Evolutionary conservation across 805 yeast species (phyloP).

Genomic region (Kazachstania kunashirensis): DNA sequence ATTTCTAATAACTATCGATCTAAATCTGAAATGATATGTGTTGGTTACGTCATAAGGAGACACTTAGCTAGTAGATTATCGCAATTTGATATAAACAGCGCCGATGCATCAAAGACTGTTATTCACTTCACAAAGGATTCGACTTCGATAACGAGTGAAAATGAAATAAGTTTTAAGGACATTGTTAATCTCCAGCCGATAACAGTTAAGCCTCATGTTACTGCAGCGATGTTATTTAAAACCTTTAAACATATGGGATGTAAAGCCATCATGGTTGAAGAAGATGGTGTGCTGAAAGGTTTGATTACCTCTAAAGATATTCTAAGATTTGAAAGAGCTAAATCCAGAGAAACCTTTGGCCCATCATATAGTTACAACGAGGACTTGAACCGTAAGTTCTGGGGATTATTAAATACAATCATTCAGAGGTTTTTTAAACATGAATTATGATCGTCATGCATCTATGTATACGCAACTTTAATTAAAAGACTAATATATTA

Average conservation of each 20-base stretch:
- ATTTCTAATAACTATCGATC: conserved; percentile 34
- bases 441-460: too few relatives aligned
- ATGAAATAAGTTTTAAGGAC: conserved; percentile 13
- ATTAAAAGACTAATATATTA: too few relatives aligned
- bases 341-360: conserved; percentile 24
- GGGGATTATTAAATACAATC: conserved; percentile 15
- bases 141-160: neutral
- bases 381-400: conserved; percentile 16
- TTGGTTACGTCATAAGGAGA: conserved; percentile 25
- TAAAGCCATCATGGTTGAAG: conserved; percentile 55
- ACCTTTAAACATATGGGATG: conserved; percentile 78
- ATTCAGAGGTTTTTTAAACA: conserved; percentile 8
- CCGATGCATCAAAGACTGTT: conserved; percentile 23
- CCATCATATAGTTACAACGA: conserved; percentile 20
- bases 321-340: conserved; percentile 44
- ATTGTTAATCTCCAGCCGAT: conserved; percentile 48
- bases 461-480: too few relatives aligned
- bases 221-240: conserved; percentile 53
- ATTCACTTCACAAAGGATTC: conserved; percentile 7
- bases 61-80: conserved; percentile 16
- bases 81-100: conserved; percentile 10
- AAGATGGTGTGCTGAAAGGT: conserved; percentile 56
- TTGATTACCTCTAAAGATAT: conserved; percentile 80
- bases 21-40: conserved; percentile 32
- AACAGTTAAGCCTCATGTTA: conserved; percentile 41